Base-by-base conservation (phyloP, 257 asterid genomes). In the Vinca minor region DNA sequence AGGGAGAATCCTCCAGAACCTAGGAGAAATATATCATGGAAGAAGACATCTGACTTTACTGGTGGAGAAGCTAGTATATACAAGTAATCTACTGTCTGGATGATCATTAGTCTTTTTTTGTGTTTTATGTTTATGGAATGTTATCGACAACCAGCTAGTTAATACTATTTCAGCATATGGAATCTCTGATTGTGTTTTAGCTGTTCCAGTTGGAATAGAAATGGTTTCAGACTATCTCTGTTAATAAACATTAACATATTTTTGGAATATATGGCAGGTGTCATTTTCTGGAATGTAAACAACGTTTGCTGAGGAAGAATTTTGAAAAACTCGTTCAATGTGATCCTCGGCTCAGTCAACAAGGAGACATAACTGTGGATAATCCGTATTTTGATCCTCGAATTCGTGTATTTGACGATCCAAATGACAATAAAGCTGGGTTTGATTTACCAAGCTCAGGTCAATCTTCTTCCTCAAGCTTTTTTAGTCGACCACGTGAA, bases 1-100 rank as follows among this genome's bases (percentile, higher is more conserved):
- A 81, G 96, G 81, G 96, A 89, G 83, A 89, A 94, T 5, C 87
- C 87, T 72, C 96, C 95, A 8, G 95, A 89, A 65, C 96, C 96
- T 26, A 81, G 96, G 87, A 89, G 86, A 78, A 95, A 89, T 71
- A 89, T 95, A 10, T 83, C 87, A 18, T 89, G 96, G 96, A 95
- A 89, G 78, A 87, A 95, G n/a, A 87, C 96, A 39, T 84, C 96
- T 8, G 96, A 89, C 70, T 89, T 89, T 70, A 89, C 95, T 54
- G 87, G 87, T 57, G 96, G 94, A 52, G 94, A 86, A 71, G 96
- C 96, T 70, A 87, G 89, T 74, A 71, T 81, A 48, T 77, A 78
- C 32, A 84, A 84, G 96, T 89, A 82, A 20, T 35, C 34, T 17
- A 46, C 39, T 61, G 52, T 5, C 8, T n/a, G n/a, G n/a, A 20